Evolutionary conservation across 495 filamentous ascomycete species (phyloP).

Genomic region (Baudoinia panamericana): DNA sequence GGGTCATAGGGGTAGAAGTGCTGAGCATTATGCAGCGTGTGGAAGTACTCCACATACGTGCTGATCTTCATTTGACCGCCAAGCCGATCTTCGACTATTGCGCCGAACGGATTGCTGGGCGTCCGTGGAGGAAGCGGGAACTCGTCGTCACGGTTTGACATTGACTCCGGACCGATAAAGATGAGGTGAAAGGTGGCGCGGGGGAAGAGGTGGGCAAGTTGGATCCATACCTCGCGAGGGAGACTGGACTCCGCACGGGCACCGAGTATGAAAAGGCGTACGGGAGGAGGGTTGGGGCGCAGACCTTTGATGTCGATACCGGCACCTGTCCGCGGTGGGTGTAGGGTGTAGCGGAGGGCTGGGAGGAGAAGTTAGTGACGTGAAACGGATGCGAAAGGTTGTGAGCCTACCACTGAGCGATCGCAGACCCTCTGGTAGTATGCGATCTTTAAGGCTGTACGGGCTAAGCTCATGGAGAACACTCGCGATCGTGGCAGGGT

Average conservation of each 20-base stretch:
- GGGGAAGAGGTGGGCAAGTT: constrained; percentile 83
- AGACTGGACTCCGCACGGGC: constrained; percentile 93
- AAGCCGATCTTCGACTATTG: constrained; percentile 77
- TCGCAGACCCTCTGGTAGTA: constrained; percentile 81
- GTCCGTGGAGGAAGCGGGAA: constrained; percentile 80
- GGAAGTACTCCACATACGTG: constrained; percentile 96
- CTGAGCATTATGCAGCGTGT: constrained; percentile 80
- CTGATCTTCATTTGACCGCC: constrained; percentile 81
- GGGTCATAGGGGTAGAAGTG: constrained; percentile 90
- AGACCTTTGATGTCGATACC: constrained; percentile 64
- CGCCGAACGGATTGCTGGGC: constrained; percentile 77
- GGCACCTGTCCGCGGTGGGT: constrained; percentile 69
- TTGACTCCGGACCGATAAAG: constrained; percentile 92
- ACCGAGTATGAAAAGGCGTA: constrained; percentile 86
- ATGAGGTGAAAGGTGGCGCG: constrained; percentile 65
- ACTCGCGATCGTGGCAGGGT: constrained; percentile 81
- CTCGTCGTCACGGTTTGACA: constrained; percentile 78
- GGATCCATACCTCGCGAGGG: constrained; percentile 84
- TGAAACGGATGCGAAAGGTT: constrained; percentile 10
- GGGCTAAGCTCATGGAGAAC: constrained; percentile 88
- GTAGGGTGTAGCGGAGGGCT: constrained; percentile 88
- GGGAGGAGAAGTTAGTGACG: constrained; percentile 7
- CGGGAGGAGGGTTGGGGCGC: constrained; percentile 66
- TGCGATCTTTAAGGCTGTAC: constrained; percentile 56
- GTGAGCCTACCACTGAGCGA: constrained; percentile 66